A percentile compares a stretch with the other conserved stretches of the same genome.
These are phyloP conservation scores for Erodium chrysanthum DNA, from an alignment of 441 rosid genomes.

Conservation along the genomic window DNA sequence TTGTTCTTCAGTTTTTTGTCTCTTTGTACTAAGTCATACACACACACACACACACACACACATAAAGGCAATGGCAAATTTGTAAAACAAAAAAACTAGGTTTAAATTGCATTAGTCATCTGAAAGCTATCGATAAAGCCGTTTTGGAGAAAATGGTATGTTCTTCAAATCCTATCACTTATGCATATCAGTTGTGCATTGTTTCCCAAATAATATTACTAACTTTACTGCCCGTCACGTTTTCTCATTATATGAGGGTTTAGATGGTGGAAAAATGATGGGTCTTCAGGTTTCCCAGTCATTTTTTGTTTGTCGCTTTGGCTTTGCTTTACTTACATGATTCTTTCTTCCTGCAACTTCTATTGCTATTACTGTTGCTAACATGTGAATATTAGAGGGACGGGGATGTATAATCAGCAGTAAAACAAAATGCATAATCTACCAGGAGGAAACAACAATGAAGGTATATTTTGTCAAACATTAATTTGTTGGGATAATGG, in stretches of 20 bases:
- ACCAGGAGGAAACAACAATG: neutral
- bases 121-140: neutral
- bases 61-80: neutral
- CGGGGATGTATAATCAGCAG: neutral
- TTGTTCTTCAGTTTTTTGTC: no score
- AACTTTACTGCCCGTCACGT: neutral
- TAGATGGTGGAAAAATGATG: constrained; percentile 9
- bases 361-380: neutral
- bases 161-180: neutral
- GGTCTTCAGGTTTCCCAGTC: constrained; percentile 8
- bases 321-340: neutral
- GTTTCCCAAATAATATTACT: neutral
- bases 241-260: neutral
- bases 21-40: no score
- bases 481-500: no score
- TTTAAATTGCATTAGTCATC: neutral
- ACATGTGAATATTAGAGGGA: neutral
- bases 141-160: neutral
- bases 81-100: neutral
- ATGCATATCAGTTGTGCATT: neutral
- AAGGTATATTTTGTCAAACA: neutral
- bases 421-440: neutral
- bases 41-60: neutral
- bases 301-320: neutral
- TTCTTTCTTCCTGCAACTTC: no score